Evolutionary conservation across 345 rosid species (phyloP).

Genomic region (Eucalyptus sp.): DNA sequence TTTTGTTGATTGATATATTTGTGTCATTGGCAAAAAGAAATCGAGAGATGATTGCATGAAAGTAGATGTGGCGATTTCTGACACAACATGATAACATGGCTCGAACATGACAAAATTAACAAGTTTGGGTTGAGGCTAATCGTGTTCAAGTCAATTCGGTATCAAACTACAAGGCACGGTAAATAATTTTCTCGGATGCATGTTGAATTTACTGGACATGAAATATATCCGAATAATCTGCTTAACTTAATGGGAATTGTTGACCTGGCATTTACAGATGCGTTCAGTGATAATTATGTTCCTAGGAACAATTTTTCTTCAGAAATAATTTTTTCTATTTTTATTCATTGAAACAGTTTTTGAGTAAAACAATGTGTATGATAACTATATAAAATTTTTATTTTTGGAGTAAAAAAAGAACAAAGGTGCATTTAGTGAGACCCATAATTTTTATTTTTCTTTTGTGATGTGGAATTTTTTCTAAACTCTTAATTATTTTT

Average conservation of each 20-base stretch:
- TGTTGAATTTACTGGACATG: not conserved
- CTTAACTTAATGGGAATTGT: not conserved
- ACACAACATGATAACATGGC: not conserved
- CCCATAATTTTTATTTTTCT: too few relatives aligned
- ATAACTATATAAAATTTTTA: accelerated
- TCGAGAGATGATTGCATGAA: not conserved
- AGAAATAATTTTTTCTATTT: too few relatives aligned
- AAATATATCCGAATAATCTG: accelerated
- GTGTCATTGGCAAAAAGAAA: not conserved
- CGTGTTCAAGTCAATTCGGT: not conserved
- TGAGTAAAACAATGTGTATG: too few relatives aligned
- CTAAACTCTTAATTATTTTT: too few relatives aligned
- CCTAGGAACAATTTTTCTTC: accelerated
- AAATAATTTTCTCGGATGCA: not conserved
- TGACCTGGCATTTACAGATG: not conserved
- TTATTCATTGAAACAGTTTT: too few relatives aligned
- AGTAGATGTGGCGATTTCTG: not conserved
- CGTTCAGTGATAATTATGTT: too few relatives aligned
- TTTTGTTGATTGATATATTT: not conserved
- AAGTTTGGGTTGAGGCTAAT: not conserved
- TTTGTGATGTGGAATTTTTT: too few relatives aligned
- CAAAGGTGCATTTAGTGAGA: too few relatives aligned
- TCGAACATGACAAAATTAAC: not conserved
- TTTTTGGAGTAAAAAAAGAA: accelerated
- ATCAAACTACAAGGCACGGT: not conserved